A percentile compares a stretch with the other conserved stretches of the same genome.
These are phyloP conservation scores for Boechera stricta DNA, from an alignment of 345 rosid species.

Conservation along the genomic window DNA sequence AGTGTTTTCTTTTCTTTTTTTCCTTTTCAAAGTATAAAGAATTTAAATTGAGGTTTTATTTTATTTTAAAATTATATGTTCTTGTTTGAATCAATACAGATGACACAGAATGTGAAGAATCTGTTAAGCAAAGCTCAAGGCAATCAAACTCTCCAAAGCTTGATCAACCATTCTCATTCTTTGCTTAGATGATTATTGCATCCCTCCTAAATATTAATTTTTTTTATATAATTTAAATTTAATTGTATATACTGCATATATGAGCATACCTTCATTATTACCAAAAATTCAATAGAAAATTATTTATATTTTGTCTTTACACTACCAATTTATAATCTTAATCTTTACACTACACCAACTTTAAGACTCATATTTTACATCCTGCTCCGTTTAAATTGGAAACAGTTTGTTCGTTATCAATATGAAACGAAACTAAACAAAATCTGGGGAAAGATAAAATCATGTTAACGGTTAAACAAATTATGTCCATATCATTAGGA, in stretches of 20 bases:
- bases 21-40: background rate
- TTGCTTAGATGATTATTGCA: conserved; percentile 52
- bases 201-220: background rate
- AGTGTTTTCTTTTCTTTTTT: background rate
- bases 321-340: background rate
- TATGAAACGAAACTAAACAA: background rate
- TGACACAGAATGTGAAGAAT: conserved; percentile 63
- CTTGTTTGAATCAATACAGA: conserved; percentile 40
- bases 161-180: conserved; percentile 70
- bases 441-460: no score
- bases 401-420: background rate
- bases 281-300: background rate
- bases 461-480: background rate
- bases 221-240: background rate
- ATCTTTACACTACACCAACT: background rate
- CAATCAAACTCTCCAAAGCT: conserved; percentile 55
- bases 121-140: conserved; percentile 63
- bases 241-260: conserved; percentile 24
- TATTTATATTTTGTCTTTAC: background rate
- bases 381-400: background rate
- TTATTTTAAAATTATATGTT: background rate
- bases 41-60: background rate
- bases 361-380: background rate
- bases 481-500: background rate
- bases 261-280: conserved; percentile 7